Base-by-base conservation (phyloP, 257 asterid species). In the Cruciata laevipes region DNA sequence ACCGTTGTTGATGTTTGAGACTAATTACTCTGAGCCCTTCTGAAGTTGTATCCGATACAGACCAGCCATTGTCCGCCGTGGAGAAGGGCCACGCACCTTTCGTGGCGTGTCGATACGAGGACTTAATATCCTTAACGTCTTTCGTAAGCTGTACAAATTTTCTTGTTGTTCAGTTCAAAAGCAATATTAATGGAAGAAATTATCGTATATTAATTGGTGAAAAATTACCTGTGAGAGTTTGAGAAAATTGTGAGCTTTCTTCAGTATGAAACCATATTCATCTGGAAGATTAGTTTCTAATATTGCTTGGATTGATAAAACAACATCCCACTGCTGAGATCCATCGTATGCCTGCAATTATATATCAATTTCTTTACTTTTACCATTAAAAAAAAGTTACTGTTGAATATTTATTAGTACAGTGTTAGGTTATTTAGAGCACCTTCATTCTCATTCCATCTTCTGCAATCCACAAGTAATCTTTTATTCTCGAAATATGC, bases 371-470 rank as follows among this genome's bases (percentile, higher is more conserved):
- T 2, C 47, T 2, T 38, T 38, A 21, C 24, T 21, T 2, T 9
- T 6, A 33, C 38, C 7, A 33, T 6, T 5, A 33, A 1, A 33
- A 42, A 61, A 16, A 3, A 16, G 3, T 16, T 6, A 30, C 25
- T 6, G 21, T 18, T 30, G n/a, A n/a, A n/a, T n/a, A n/a, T n/a
- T n/a, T n/a, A n/a, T n/a, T n/a, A n/a, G n/a, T n/a, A n/a, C n/a
- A n/a, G n/a, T n/a, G n/a, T n/a, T n/a, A n/a, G n/a, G n/a, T n/a
- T n/a, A n/a, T n/a, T n/a, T 16, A 21, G 56, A 44, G 3, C 49
- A 87, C 91, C 89, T 82, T 81, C 94, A 88, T 88, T 77, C 86
- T 88, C 91, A 88, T 88, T 77, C 96, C 96, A 79, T 88, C 96
- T 81, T 88, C 96, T 35, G 96, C 94, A 53, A 86, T 57, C 96